These are phyloP conservation scores for Parastagonospora nodorum DNA, from an alignment of 2,329 filamentous ascomycete genomes.

Conservation along the genomic window DNA sequence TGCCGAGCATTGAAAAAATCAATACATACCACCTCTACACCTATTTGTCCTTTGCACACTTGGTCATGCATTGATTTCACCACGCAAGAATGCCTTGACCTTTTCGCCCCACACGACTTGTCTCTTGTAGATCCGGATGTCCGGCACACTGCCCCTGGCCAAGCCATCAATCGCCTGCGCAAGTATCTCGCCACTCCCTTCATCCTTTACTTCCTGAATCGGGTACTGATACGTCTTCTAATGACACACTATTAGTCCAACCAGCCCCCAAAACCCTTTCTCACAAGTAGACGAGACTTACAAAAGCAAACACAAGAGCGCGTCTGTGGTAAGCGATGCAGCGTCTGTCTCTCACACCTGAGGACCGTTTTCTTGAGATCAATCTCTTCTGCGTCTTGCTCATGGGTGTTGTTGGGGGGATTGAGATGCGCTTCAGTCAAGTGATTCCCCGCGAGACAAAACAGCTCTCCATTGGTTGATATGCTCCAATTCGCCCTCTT, in stretches of 20 bases:
- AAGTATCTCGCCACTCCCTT: conserved; percentile 60
- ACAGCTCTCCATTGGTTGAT: conserved; percentile 49
- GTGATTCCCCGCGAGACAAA: conserved; percentile 50
- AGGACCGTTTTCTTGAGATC: conserved; percentile 55
- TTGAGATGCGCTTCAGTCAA: conserved; percentile 26
- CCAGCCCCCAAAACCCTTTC: not conserved
- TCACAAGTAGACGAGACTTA: not conserved
- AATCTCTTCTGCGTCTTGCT: conserved; percentile 29
- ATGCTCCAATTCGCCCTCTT: conserved; percentile 61
- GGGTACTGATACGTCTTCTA: conserved; percentile 62
- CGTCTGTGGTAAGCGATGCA: conserved; percentile 62
- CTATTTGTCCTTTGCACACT: not conserved
- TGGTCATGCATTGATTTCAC: conserved; percentile 16
- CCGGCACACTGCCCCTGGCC: conserved; percentile 60
- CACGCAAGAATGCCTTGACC: conserved; percentile 57
- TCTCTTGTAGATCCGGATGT: conserved; percentile 64
- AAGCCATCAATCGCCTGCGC: conserved; percentile 65
- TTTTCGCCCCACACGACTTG: conserved; percentile 61
- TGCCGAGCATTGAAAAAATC: not conserved
- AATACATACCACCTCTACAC: not conserved
- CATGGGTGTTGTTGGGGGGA: conserved; percentile 32
- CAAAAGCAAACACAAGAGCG: conserved; percentile 63
- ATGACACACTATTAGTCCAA: not conserved
- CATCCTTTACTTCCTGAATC: conserved; percentile 59
- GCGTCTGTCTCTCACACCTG: conserved; percentile 64